These are phyloP conservation scores for Cnidoscolus chayamansa DNA, from an alignment of 441 rosid genomes.

Conservation along the genomic window DNA sequence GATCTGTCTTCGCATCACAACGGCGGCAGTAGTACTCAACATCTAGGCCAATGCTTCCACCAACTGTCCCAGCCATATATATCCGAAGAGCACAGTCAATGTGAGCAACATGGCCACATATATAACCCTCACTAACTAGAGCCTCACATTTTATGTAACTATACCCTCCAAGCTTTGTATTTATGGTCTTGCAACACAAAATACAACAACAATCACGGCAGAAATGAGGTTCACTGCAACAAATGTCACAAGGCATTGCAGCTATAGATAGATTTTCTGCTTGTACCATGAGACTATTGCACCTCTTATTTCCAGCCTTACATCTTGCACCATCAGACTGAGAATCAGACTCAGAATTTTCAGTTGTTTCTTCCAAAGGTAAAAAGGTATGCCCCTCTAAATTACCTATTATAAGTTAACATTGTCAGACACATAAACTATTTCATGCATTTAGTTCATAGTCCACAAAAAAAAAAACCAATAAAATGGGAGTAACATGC, in stretches of 20 bases:
- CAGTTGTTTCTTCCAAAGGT: constrained; percentile 38
- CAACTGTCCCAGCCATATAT: constrained; percentile 86
- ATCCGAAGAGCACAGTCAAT: constrained; percentile 71
- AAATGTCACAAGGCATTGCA: constrained; percentile 68
- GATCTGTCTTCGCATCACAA: constrained; percentile 68
- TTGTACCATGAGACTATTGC: constrained; percentile 42
- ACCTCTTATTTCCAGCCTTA: constrained; percentile 68
- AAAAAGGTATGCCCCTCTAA: constrained; percentile 24
- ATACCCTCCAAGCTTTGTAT: constrained; percentile 51
- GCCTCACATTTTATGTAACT: constrained; percentile 75
- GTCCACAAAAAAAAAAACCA: background rate
- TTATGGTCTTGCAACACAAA: constrained; percentile 65
- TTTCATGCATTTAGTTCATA: constrained; percentile 10
- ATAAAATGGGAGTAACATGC: background rate
- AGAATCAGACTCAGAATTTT: constrained; percentile 31
- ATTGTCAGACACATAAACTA: constrained; percentile 9
- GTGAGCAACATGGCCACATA: constrained; percentile 88
- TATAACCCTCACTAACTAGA: constrained; percentile 37
- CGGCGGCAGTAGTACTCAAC: constrained; percentile 84
- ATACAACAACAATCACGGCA: constrained; percentile 85
- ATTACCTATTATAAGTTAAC: constrained; percentile 30
- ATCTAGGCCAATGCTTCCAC: constrained; percentile 85
- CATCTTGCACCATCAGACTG: constrained; percentile 45
- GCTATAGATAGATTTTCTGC: constrained; percentile 31
- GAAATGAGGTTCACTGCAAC: constrained; percentile 70